phyloP scores from a whole-genome alignment of 768 basidiomycete species.

The Boletus fagicola region DNA sequence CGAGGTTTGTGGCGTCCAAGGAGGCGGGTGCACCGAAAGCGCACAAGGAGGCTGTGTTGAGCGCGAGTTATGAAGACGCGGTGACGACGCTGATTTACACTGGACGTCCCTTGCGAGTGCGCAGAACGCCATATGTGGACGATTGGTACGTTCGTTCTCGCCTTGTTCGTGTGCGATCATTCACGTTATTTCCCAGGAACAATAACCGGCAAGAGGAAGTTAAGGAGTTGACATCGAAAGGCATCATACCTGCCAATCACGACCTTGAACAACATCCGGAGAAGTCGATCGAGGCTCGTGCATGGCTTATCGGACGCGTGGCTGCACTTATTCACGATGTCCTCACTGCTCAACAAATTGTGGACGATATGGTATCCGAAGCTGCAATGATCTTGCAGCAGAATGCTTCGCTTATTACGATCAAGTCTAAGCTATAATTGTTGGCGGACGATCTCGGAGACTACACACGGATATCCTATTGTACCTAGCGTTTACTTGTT shows the following conservation, averaged over 20 bases:
- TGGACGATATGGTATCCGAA: slow-evolving; percentile 74
- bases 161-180: neutral
- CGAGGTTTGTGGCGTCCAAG: slow-evolving; percentile 78
- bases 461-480: neutral
- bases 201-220: slow-evolving; percentile 78
- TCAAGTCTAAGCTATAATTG: slow-evolving; percentile 51
- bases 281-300: slow-evolving; percentile 59
- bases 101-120: slow-evolving; percentile 84
- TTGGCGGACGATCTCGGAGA: neutral
- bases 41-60: slow-evolving; percentile 78
- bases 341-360: slow-evolving; percentile 77
- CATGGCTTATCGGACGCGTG: slow-evolving; percentile 86
- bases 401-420: slow-evolving; percentile 37
- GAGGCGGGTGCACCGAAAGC: slow-evolving; percentile 81
- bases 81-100: slow-evolving; percentile 86
- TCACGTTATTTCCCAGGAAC: slow-evolving; percentile 48
- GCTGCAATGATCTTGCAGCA: slow-evolving; percentile 48
- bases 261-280: slow-evolving; percentile 82
- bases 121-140: slow-evolving; percentile 79
- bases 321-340: slow-evolving; percentile 72
- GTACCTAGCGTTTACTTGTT: neutral
- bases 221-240: slow-evolving; percentile 74
- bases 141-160: slow-evolving; percentile 58
- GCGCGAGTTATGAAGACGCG: slow-evolving; percentile 74
- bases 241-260: slow-evolving; percentile 71